Percentiles rank a stretch among this genome's conserved stretches.
Evolutionary conservation across 495 filamentous ascomycete species (phyloP).

Genomic region (Aspergillus steynii): DNA sequence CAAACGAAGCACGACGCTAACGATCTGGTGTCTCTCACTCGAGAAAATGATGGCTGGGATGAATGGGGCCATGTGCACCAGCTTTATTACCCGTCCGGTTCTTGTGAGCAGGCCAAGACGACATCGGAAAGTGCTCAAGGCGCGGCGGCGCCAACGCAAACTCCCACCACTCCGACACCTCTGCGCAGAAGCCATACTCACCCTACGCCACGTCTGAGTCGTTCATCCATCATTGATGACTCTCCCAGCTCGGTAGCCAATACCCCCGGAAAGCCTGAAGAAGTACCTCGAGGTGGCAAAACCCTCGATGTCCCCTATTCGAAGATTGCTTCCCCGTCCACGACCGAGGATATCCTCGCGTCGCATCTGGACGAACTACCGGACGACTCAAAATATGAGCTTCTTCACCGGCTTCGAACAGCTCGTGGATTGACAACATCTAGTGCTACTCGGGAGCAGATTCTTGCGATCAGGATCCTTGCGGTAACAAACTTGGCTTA

Average conservation of each 20-base stretch:
- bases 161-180: conserved; percentile 53
- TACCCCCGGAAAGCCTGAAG: conserved; percentile 35
- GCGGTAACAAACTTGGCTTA: conserved; percentile 93
- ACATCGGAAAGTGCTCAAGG: conserved; percentile 28
- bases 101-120: conserved; percentile 31
- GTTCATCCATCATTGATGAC: conserved; percentile 55
- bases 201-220: conserved; percentile 53
- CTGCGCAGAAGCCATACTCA: conserved; percentile 50
- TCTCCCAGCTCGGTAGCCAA: conserved; percentile 33
- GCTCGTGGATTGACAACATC: conserved; percentile 74
- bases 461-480: conserved; percentile 77
- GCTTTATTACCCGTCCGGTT: conserved; percentile 59
- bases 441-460: conserved; percentile 65
- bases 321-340: conserved; percentile 54
- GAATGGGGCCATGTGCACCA: conserved; percentile 68
- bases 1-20: conserved; percentile 60
- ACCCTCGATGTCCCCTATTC: conserved; percentile 70
- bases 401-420: conserved; percentile 78
- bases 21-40: conserved; percentile 71
- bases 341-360: conserved; percentile 67
- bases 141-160: conserved; percentile 26
- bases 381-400: conserved; percentile 73
- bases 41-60: conserved; percentile 56
- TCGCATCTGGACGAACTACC: conserved; percentile 66
- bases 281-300: conserved; percentile 52